Conservation (phyloP, 768 basidiomycete species). For the Podaxis sp. region DNA sequence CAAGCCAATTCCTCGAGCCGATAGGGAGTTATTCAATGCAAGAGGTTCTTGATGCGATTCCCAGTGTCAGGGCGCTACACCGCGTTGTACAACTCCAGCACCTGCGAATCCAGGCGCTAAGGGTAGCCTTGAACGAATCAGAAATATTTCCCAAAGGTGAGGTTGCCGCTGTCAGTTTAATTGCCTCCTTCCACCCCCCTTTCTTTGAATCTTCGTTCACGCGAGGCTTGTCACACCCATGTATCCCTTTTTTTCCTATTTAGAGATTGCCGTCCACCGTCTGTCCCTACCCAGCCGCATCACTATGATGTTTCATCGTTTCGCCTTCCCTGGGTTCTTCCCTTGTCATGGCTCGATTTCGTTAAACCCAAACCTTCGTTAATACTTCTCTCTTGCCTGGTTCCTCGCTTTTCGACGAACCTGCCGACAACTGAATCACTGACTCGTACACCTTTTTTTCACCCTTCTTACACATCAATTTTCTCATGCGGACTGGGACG, state of each 20-base stretch:
- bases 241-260: background rate
- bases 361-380: background rate
- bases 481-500: background rate
- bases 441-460: slow-evolving; percentile 2
- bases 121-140: slow-evolving; percentile 48
- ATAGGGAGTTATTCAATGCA: slow-evolving; percentile 48
- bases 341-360: background rate
- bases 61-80: slow-evolving; percentile 61
- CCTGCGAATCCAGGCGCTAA: slow-evolving; percentile 48
- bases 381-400: background rate
- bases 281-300: background rate
- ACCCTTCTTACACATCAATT: too few relatives aligned
- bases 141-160: slow-evolving; percentile 67
- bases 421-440: slow-evolving; percentile 5
- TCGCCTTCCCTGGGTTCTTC: slow-evolving; percentile 9
- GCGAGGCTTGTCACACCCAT: background rate
- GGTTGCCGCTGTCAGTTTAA: slow-evolving; percentile 7
- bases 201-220: background rate
- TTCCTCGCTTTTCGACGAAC: slow-evolving; percentile 2
- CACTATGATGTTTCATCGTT: slow-evolving; percentile 9
- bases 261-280: background rate
- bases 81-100: slow-evolving; percentile 56
- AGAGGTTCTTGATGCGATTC: slow-evolving; percentile 44
- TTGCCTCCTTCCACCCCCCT: background rate
- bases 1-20: slow-evolving; percentile 58